Conservation (phyloP, 257 asterid species). For the Hygrophila difformis region DNA sequence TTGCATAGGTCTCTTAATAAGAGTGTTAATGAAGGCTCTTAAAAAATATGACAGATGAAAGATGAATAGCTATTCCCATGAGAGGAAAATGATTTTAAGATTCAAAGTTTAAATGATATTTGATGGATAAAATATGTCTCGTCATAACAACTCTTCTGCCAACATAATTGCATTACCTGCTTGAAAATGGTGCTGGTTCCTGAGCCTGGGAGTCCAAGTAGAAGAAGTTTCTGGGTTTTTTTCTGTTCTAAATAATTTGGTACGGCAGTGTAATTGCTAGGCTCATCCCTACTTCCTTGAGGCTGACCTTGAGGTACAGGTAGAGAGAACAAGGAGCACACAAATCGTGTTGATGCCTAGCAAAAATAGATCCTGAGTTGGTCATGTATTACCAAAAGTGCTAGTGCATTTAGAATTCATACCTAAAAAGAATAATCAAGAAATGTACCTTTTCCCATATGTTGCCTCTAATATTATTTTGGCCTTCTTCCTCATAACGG, state of each 20-base stretch:
- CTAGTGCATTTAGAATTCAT: slow-evolving; percentile 6
- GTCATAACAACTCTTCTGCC: neutral
- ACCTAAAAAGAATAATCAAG: neutral
- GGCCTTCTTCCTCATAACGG: slow-evolving; percentile 97
- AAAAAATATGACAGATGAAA: too few species aligned
- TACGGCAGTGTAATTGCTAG: slow-evolving; percentile 59
- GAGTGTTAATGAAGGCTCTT: neutral
- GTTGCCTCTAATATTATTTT: slow-evolving; percentile 90
- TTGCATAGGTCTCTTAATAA: too few species aligned
- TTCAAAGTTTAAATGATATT: too few species aligned
- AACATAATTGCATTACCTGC: slow-evolving; percentile 46
- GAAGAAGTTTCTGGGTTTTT: slow-evolving; percentile 70
- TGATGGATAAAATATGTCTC: too few species aligned
- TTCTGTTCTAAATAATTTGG: slow-evolving; percentile 80
- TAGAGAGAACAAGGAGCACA: slow-evolving; percentile 78
- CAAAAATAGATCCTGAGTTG: slow-evolving; percentile 12
- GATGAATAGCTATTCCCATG: too few species aligned
- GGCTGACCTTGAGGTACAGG: slow-evolving; percentile 88
- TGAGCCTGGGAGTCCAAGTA: slow-evolving; percentile 81
- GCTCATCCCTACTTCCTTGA: slow-evolving; percentile 60
- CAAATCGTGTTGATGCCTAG: slow-evolving; percentile 79
- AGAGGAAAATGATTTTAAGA: too few species aligned
- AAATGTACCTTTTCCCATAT: slow-evolving; percentile 84
- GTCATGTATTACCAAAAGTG: slow-evolving; percentile 2
- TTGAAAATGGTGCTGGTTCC: slow-evolving; percentile 96